Base-by-base conservation (phyloP, 331 rosid genomes). In the Malus hybrid region DNA sequence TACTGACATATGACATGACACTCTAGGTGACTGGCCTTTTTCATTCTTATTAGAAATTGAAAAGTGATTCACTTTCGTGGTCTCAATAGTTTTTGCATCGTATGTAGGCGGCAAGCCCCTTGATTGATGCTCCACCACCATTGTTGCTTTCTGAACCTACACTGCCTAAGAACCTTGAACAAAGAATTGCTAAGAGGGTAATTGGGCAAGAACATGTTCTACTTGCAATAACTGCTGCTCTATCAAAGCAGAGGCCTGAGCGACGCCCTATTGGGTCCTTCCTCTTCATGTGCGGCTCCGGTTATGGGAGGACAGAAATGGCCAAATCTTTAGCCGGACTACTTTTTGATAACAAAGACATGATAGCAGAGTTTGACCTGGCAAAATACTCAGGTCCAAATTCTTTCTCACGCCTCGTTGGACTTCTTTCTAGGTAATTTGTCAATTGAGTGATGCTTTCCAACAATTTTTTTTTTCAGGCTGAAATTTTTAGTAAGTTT, bases 221-320 rank as follows among this genome's bases (percentile, higher is more conserved):
- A 11, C 48, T 44, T 42, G 78, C 78, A 44, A 20, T 74, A 33
- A 74, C 61, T 28, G 78, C 70, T 62, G 78, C 78, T 74, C 36
- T 74, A 52, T 74, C 78, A 3, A 74, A 61, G 62, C 78, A 62
- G 78, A 74, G 70, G 78, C 78, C 61, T 44, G 50, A 54, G 55
- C 31, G 2, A 62, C 62, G 78, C 70, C 78, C 78, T 62, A 74
- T 74, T 74, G 78, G 78, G 19, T 74, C 78, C 78, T 74, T 74
- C 70, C 67, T 74, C 62, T 74, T 74, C 69, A 63, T 74, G 70
- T 74, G 78, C 50, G 78, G 78, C 36, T 74, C 78, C 1, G 78
- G 78, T 74, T 46, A 54, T 74, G 78, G 78, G 61, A 74, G 78
- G 70, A 74, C 78, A 28, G 78, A 74, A 63, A 19, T 62, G 32